phyloP scores from a whole-genome alignment of 306 rosid species.

The Casuarina cunninghamiana region DNA sequence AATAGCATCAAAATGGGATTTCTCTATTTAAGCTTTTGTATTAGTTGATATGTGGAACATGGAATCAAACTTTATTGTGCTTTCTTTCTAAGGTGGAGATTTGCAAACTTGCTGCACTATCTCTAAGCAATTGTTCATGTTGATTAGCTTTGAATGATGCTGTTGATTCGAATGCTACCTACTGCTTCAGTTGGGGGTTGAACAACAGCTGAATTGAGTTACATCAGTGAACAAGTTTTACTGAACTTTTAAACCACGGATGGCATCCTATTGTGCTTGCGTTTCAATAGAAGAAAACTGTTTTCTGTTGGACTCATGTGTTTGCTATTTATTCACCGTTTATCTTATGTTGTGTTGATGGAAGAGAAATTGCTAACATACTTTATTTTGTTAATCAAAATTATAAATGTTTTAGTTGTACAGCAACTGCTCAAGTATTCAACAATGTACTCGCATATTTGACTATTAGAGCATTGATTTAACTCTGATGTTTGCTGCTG shows the following conservation, averaged over 20 bases:
- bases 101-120: background rate
- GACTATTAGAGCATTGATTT: background rate
- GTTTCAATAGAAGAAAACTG: background rate
- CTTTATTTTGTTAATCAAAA: background rate
- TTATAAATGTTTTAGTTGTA: background rate
- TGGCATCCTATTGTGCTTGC: background rate
- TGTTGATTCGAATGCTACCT: background rate
- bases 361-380: background rate
- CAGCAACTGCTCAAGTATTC: background rate
- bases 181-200: background rate
- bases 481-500: background rate
- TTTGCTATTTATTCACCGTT: background rate
- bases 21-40: background rate
- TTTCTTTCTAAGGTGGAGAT: conserved; percentile 20
- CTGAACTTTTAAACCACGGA: background rate
- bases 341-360: background rate
- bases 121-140: background rate
- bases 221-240: background rate
- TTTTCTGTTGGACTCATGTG: background rate
- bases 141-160: background rate
- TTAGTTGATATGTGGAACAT: background rate
- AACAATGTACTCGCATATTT: background rate
- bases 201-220: background rate
- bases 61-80: conserved; percentile 1
- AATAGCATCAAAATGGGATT: background rate